Percentiles rank a stretch among this genome's conserved stretches.
These are phyloP conservation scores for Periconia digitata DNA, from an alignment of 2,329 filamentous ascomycete genomes.

Conservation along the genomic window DNA sequence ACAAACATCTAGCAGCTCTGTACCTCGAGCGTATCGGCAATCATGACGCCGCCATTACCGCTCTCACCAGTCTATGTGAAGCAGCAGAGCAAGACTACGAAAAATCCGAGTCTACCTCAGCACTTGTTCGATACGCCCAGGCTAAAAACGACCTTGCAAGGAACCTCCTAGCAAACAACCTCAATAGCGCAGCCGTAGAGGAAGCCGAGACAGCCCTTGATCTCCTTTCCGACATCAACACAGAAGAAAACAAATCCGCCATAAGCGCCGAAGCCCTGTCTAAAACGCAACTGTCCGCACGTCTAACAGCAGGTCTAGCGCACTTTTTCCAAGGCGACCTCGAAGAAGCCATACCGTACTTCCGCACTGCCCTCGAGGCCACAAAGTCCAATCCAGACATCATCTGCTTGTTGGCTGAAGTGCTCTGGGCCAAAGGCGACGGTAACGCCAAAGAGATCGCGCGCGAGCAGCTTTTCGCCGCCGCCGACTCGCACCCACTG, in stretches of 20 bases:
- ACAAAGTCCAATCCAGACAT: slow-evolving; percentile 77
- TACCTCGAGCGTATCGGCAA: slow-evolving; percentile 81
- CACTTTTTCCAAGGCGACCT: slow-evolving; percentile 70
- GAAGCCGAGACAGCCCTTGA: slow-evolving; percentile 80
- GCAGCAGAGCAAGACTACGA: slow-evolving; percentile 82
- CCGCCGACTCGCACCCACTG: slow-evolving; percentile 71
- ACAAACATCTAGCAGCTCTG: slow-evolving; percentile 76
- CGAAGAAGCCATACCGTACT: slow-evolving; percentile 73
- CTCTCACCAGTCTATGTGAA: slow-evolving; percentile 67
- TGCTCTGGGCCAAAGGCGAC: slow-evolving; percentile 87
- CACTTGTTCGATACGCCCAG: slow-evolving; percentile 76
- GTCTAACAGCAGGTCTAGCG: slow-evolving; percentile 82
- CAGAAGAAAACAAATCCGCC: slow-evolving; percentile 46
- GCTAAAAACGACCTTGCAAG: slow-evolving; percentile 86
- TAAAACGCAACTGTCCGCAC: slow-evolving; percentile 77
- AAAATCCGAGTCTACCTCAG: slow-evolving; percentile 71
- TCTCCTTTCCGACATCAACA: slow-evolving; percentile 70
- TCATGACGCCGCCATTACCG: slow-evolving; percentile 62
- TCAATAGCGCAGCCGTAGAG: slow-evolving; percentile 70
- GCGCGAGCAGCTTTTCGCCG: slow-evolving; percentile 75
- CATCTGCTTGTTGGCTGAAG: slow-evolving; percentile 83
- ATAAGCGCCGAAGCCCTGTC: slow-evolving; percentile 65
- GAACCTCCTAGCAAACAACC: slow-evolving; percentile 70
- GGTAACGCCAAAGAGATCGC: slow-evolving; percentile 74
- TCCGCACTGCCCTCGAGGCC: slow-evolving; percentile 77